Base-by-base conservation (phyloP, 2,329 filamentous ascomycete genomes). In the Paraphaeosphaeria sporulosa region DNA sequence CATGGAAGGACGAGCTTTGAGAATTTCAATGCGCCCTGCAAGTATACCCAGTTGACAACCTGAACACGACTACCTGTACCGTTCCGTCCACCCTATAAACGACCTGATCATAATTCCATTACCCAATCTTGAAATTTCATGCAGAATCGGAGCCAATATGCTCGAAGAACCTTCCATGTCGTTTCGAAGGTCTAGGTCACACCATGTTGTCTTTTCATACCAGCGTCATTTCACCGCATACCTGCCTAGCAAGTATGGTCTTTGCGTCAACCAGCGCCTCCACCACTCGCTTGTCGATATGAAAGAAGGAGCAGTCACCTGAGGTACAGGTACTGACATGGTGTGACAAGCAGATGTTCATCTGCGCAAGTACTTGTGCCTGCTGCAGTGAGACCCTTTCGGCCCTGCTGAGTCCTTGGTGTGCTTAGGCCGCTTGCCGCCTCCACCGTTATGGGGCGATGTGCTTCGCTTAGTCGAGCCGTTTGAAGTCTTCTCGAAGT, bases 1-100 rank as follows among this genome's bases (percentile, higher is more conserved):
- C 47, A 23, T 40, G 34, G 48, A 52, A 19, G 53, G 47, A 60
- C 8, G 57, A 58, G 27, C 56, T 58, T 13, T 54, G 56, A 58
- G 36, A 42, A 30, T 6, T 6, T 23, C 23, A 6, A 27, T 17
- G 17, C 42, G 30, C 2, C 25, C 19, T 21, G 9, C 23, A 40
- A 25, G 48, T 52, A 52, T 52, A 52, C 55, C 55, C 48, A 27
- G 25, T 27, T 27, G 3, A 6, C 25, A 27, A 27, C 25, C 25
- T 27, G n/a, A 27, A 27, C 25, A 27, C 25, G 25, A 27, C 25
- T 6, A 27, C 25, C 25, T 27, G 25, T 27, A 27, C 25, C 6
- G 25, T 27, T 27, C n/a, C n/a, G n/a, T n/a, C n/a, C n/a, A n/a
- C n/a, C n/a, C n/a, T n/a, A n/a, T n/a, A n/a, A n/a, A n/a, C n/a